Evolutionary conservation across 2,329 filamentous ascomycete genomes (phyloP).

Genomic region (Fusarium hainanense): DNA sequence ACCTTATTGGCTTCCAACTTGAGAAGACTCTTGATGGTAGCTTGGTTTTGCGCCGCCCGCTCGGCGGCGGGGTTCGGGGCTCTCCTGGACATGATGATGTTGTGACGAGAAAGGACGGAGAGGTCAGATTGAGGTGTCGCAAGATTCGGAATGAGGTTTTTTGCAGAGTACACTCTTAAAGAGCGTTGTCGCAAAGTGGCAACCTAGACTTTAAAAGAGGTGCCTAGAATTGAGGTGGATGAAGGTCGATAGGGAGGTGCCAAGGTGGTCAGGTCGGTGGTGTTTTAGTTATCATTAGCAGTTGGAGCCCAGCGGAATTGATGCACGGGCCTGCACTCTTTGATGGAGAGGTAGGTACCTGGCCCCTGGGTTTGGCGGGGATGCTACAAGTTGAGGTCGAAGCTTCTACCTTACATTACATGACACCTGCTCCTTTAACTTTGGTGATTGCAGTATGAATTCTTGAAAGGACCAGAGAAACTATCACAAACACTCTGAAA

Average conservation of each 20-base stretch:
- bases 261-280: constrained; percentile 44
- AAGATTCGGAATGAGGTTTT: background rate
- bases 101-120: constrained; percentile 2
- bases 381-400: background rate
- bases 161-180: constrained; percentile 4
- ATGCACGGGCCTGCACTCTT: constrained; percentile 18
- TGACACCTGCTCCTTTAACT: background rate
- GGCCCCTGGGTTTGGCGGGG: constrained; percentile 28
- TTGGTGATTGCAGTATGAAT: background rate
- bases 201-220: constrained; percentile 38
- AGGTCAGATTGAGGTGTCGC: background rate
- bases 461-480: background rate
- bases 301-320: constrained; percentile 38
- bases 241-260: constrained; percentile 44
- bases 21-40: constrained; percentile 92
- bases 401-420: constrained; percentile 5
- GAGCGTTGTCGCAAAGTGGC: constrained; percentile 38
- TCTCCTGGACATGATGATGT: constrained; percentile 77
- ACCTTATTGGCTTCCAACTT: constrained; percentile 96
- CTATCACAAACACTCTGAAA: background rate
- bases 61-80: constrained; percentile 82
- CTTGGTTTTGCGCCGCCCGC: constrained; percentile 90
- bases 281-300: constrained; percentile 33
- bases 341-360: constrained; percentile 25
- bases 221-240: constrained; percentile 28